Evolutionary conservation across 2,329 filamentous ascomycete genomes (phyloP), one percentile per base, ranked within the genome.

Genomic region (Penicillium sp.): DNA sequence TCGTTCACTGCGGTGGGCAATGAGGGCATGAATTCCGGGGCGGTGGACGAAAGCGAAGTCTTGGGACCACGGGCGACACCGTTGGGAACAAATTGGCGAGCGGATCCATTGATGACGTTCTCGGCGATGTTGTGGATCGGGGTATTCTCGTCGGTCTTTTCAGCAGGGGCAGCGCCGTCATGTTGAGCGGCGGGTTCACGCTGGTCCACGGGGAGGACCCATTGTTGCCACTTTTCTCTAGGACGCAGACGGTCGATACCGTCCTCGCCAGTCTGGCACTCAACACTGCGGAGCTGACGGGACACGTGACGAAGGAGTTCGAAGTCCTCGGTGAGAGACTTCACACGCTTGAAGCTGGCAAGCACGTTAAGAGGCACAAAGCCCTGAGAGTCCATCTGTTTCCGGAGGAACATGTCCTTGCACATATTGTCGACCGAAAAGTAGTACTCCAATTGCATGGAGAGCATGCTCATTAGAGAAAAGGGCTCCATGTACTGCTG

Each of bases 391-490:
- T 99, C 93, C 94, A 99, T 97, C 64, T 92, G 87, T 66, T 84
- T 86, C 53, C 94, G 87, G 55, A 99, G 80, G 73, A 86, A 97
- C 67, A 90, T 81, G 68, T 99, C 94, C 75, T 96, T 97, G 81
- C 90, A 89, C 46, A 97, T 81, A 70, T 99, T 99, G 67, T 97
- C 90, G 27, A 96, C 83, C 0, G 93, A 97, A 76, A 99, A 96
- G 75, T 99, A 99, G 78, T 97, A 99, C 67, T 96, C 91, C 77
- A 83, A 69, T 67, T 87, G 85, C 64, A 79, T 82, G 58, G 78
- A 81, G 67, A 84, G 83, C 81, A 83, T 82, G 68, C 72, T 72
- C 59, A 83, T 74, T 32, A 85, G 64, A 34, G 80, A 79, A 57
- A 76, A 80, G n/a, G 81, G 79, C 53, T 86, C 82, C 58, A 83